phyloP scores from a whole-genome alignment of 306 rosid genomes.

The Medicago lupulina region DNA sequence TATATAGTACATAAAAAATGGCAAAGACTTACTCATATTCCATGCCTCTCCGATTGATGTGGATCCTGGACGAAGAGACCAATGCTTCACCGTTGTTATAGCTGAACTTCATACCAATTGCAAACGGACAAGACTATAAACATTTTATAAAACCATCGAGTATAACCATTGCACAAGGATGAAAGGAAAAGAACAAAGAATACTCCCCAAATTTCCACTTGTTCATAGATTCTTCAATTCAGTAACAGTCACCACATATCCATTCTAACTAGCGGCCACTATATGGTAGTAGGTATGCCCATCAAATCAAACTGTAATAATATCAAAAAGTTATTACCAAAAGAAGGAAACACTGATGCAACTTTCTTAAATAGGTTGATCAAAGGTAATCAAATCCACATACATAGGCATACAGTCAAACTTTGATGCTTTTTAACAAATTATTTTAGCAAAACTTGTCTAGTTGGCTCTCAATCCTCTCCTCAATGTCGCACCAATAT shows the following conservation, averaged over 20 bases:
- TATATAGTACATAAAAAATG: not conserved
- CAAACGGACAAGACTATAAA: conserved; percentile 23
- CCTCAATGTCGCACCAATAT: too few species aligned
- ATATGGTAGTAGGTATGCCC: too few species aligned
- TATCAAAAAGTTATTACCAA: too few species aligned
- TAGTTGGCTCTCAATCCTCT: too few species aligned
- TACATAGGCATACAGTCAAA: too few species aligned
- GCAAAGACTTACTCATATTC: conserved; percentile 76
- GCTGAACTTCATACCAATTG: conserved; percentile 45
- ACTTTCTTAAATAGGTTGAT: too few species aligned
- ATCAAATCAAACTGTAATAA: too few species aligned
- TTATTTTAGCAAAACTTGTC: too few species aligned
- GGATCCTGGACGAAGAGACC: conserved; percentile 87
- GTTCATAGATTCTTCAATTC: conserved; percentile 88
- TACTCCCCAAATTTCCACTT: conserved; percentile 97
- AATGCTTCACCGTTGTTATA: conserved; percentile 93
- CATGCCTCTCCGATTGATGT: conserved; percentile 89
- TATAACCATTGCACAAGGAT: conserved; percentile 1
- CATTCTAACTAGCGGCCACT: too few species aligned
- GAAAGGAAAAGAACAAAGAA: conserved; percentile 27
- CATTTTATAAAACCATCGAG: not conserved
- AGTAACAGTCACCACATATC: conserved; percentile 25
- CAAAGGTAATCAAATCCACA: too few species aligned
- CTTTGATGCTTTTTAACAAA: too few species aligned
- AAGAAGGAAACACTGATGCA: too few species aligned